A percentile compares a stretch with the other conserved stretches of the same genome.
These are phyloP conservation scores for Sungouiella thailandica DNA, from an alignment of 805 yeast species.

Conservation along the genomic window DNA sequence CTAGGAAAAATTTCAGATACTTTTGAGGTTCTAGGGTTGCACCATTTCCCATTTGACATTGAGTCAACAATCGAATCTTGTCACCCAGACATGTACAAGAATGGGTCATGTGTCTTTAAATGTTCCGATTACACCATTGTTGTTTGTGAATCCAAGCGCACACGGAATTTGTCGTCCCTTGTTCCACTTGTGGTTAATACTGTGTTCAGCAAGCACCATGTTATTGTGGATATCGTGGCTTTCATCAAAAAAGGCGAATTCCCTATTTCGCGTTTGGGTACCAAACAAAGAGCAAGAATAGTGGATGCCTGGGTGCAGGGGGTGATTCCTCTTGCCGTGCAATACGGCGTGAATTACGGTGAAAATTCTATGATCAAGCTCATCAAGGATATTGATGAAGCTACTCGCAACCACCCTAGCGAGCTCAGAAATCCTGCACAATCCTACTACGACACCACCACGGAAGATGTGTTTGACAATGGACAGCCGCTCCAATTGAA, in stretches of 20 bases:
- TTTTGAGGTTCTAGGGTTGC: conserved; percentile 85
- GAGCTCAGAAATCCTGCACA: conserved; percentile 40
- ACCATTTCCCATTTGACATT: conserved; percentile 84
- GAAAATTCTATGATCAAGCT: conserved; percentile 57
- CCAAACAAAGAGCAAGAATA: conserved; percentile 70
- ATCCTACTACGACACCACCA: conserved; percentile 30
- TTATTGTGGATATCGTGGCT: conserved; percentile 77
- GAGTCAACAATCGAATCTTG: conserved; percentile 48
- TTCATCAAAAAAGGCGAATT: conserved; percentile 62
- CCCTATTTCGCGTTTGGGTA: conserved; percentile 68
- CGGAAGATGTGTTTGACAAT: conserved; percentile 28
- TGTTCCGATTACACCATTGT: conserved; percentile 76
- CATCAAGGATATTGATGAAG: conserved; percentile 49
- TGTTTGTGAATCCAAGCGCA: conserved; percentile 59
- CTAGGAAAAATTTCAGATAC: conserved; percentile 83
- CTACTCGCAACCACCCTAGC: conserved; percentile 35
- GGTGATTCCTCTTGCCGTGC: conserved; percentile 36
- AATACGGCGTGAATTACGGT: conserved; percentile 57
- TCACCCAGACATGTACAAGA: conserved; percentile 54
- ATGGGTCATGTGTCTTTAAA: conserved; percentile 64
- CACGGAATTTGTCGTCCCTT: conserved; percentile 57
- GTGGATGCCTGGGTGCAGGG: conserved; percentile 51
- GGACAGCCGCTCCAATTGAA: conserved; percentile 29
- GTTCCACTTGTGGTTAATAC: conserved; percentile 81
- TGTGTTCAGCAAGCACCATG: conserved; percentile 73